Base-by-base conservation (phyloP, 208 protist genomes). In the Trypanosoma brucei region DNA sequence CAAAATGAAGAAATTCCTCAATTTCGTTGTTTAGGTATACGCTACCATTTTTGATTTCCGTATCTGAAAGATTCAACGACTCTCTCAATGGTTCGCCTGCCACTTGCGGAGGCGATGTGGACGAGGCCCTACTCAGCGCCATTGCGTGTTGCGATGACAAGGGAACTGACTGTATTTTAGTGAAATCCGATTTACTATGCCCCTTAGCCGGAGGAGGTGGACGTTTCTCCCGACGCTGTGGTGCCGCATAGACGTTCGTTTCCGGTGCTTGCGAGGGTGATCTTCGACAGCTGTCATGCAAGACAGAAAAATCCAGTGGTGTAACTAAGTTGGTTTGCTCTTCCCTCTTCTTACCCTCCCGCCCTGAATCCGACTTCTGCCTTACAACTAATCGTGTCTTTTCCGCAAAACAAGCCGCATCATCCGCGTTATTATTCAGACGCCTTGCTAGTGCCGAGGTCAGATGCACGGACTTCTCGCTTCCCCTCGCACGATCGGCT, bases 1-100 rank as follows among this genome's bases (percentile, higher is more conserved):
- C 46, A 68, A 68, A 68, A 22, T 7, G 45, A 46, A 46, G 8
- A 46, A 46, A 46, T 11, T 46, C 42, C 42, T 46, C 42, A 6
- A 46, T 0, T 46, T 46, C 42, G 8, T 46, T 46, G 8, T 22
- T 22, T 22, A 22, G 22, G 22, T 22, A 22, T 22, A 22, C 22
- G 22, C 22, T 22, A 22, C 22, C 22, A 22, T 22, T 22, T 22
- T 22, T 22, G 22, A 22, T 22, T 22, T 22, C 22, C 22, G 22
- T 22, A 22, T 22, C 22, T 22, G 22, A 22, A 22, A 22, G 22
- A 22, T 22, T 22, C 22, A 22, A 22, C 22, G 22, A 22, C 22
- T 22, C 22, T 22, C 22, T 22, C 22, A 22, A 22, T 22, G 22
- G 22, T 22, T 22, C 22, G 22, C 22, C 22, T 22, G 22, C 22